Evolutionary conservation across 768 basidiomycete species (phyloP).

Genomic region (Collybia mongolica): DNA sequence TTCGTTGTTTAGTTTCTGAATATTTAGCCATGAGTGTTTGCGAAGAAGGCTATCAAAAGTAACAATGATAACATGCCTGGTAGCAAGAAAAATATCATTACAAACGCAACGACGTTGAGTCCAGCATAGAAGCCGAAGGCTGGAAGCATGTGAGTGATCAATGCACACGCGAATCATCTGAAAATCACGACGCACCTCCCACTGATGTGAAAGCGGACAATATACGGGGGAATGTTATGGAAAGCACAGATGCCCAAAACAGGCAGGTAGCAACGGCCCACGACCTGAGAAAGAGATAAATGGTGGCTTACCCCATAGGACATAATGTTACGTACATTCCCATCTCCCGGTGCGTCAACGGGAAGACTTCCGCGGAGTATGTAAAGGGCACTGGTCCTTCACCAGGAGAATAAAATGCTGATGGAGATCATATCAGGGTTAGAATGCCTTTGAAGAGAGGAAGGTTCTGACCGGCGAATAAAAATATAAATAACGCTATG

Average conservation of each 20-base stretch:
- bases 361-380: slow-evolving; percentile 92
- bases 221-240: slow-evolving; percentile 59
- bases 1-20: slow-evolving; percentile 50
- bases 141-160: slow-evolving; percentile 1
- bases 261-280: slow-evolving; percentile 54
- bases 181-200: slow-evolving; percentile 29
- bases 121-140: slow-evolving; percentile 61
- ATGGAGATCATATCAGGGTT: not conserved
- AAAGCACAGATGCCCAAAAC: slow-evolving; percentile 54
- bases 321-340: slow-evolving; percentile 36
- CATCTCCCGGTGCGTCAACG: slow-evolving; percentile 75
- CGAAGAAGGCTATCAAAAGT: not conserved
- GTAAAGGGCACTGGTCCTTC: slow-evolving; percentile 91
- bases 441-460: not conserved
- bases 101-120: slow-evolving; percentile 45
- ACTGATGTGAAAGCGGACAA: slow-evolving; percentile 38
- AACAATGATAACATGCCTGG: slow-evolving; percentile 36
- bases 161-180: too few relatives aligned
- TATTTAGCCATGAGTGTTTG: slow-evolving; percentile 1
- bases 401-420: slow-evolving; percentile 74
- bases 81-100: slow-evolving; percentile 56
- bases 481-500: slow-evolving; percentile 41
- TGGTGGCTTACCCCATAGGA: slow-evolving; percentile 21
- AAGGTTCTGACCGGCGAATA: slow-evolving; percentile 35
- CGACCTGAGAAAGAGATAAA: slow-evolving; percentile 32